Evolutionary conservation across 345 rosid genomes (phyloP), one percentile per base, ranked within the genome.

Genomic region (Heritiera fomes): DNA sequence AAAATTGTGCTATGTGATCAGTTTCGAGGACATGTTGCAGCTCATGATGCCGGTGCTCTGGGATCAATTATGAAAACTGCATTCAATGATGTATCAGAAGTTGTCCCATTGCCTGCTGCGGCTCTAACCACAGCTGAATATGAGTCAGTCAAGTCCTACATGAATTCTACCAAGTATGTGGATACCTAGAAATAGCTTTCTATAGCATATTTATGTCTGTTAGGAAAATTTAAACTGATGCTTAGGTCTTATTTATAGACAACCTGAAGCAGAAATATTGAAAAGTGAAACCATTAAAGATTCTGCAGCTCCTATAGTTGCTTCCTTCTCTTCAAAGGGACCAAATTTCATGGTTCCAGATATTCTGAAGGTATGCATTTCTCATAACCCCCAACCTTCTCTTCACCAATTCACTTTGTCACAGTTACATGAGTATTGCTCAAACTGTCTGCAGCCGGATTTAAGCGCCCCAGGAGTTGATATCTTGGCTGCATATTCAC

Each of bases 1-100:
- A 91, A 88, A 80, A 87, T 91, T 32, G 84, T 91, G 38, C 66
- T 89, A 43, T 93, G 98, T 49, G 73, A 76, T 15, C 12, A 2
- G 0, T 13, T 1, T 18, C 0, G 0, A 0, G 85, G 85, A 59
- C n/a, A 1, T 17, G 5, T 0, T 8, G 80, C 13, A n/a, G 81
- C 85, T 78, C 28, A 14, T 6, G 5, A 2, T 18, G 87, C 82
- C 18, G 82, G 90, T 71, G 90, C 89, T 11, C 34, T 45, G 7
- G 89, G 90, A 46, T 45, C 83, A 68, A 82, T 84, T 62, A 34
- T 80, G 50, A 13, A 12, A 5, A 68, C 70, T 55, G 15, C 28
- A 4, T 6, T 1, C 47, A 45, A n/a, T 28, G 81, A 78, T 73
- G 43, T 34, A 46, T 43, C 89, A 43, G 32, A 1, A 74, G 59